Conservation (phyloP, 495 filamentous ascomycete genomes). For the Xylaria bambusicola region DNA sequence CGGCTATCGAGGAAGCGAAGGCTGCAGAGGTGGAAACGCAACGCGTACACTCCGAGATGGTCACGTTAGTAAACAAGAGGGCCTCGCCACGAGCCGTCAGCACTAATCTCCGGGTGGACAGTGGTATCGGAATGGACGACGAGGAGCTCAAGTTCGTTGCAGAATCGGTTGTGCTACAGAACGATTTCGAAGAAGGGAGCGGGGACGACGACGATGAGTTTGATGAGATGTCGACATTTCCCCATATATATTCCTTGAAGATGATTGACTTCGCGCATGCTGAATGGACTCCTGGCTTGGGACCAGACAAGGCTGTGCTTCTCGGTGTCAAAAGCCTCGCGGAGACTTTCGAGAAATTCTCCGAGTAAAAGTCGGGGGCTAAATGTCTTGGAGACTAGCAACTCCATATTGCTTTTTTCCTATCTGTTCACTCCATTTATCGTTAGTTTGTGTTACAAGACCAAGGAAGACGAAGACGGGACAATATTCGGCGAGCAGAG, state of each 20-base stretch:
- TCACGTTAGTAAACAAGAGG: conserved; percentile 37
- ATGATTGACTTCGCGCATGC: conserved; percentile 98
- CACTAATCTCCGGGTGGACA: conserved; percentile 43
- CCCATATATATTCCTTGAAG: conserved; percentile 77
- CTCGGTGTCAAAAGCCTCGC: conserved; percentile 72
- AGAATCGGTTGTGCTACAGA: conserved; percentile 27
- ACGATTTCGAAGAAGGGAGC: background rate
- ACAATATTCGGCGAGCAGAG: background rate
- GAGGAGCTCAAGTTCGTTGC: conserved; percentile 30
- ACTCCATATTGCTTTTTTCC: too few relatives aligned
- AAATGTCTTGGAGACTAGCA: too few relatives aligned
- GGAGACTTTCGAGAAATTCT: conserved; percentile 68
- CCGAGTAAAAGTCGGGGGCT: too few relatives aligned
- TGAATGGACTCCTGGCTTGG: conserved; percentile 78
- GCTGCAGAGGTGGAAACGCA: background rate
- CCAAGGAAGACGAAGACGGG: background rate
- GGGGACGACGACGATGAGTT: conserved; percentile 60
- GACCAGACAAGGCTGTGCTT: conserved; percentile 84
- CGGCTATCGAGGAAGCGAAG: conserved; percentile 65
- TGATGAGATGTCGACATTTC: conserved; percentile 64
- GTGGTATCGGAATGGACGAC: conserved; percentile 46
- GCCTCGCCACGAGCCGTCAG: conserved; percentile 24
- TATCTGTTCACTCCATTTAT: too few relatives aligned
- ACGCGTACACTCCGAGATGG: conserved; percentile 22
- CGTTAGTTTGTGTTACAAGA: conserved; percentile 1